Base-by-base conservation (phyloP, 2,329 filamentous ascomycete genomes). In the Penicillium fuscoglaucum region DNA sequence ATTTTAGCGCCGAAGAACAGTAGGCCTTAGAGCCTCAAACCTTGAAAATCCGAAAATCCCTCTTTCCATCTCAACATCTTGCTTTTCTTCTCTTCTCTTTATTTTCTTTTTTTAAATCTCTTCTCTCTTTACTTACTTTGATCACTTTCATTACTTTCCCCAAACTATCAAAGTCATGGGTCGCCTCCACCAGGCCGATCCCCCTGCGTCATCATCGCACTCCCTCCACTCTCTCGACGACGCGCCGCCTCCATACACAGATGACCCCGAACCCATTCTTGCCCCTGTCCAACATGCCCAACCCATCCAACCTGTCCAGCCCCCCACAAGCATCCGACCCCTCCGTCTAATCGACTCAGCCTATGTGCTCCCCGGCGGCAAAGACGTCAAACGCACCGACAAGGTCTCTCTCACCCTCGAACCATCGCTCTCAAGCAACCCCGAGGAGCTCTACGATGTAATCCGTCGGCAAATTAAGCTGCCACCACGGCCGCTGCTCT, bases 191-290 rank as follows among this genome's bases (percentile, higher is more conserved):
- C 52, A 49, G 21, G 60, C 61, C 39, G 55, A 57, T 54, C 53
- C 31, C 55, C 37, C 48, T 17, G 55, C 58, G 28, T 59, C 60
- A 41, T 65, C 65, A 6, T 62, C 64, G 17, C 57, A 58, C 51
- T 66, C 66, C 5, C 61, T 66, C 19, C 64, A 62, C 49, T 60
- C 63, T 26, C 45, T 65, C 35, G 57, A 60, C 39, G 55, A 61
- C 21, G 52, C 46, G 29, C 66, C 64, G 9, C 66, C 66, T 49
- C 66, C 66, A 33, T 68, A 68, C 44, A 57, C 62, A 45, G 66
- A 68, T 19, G 64, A 66, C 6, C 60, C 61, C 21, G 59, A 60
- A 26, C 19, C 44, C 48, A 28, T 52, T 33, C 12, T 40, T n/a
- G 29, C 26, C 33, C 47, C 57, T 41, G 26, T 31, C 12, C 54